These are phyloP conservation scores for Cokeromyces recurvatus DNA, from an alignment of 371 early-diverging fungal genomes.

Conservation along the genomic window DNA sequence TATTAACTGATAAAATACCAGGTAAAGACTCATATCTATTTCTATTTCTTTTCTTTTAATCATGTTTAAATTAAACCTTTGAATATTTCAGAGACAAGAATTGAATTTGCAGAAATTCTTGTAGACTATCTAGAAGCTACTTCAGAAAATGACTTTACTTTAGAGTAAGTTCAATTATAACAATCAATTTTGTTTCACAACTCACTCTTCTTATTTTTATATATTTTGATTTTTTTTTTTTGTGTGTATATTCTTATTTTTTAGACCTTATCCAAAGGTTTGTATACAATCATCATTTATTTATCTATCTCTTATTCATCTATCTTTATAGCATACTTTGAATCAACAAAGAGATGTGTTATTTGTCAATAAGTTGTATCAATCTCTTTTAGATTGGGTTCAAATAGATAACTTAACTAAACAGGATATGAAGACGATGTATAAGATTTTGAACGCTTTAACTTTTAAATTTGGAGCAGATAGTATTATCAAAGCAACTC, in stretches of 20 bases:
- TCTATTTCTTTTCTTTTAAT: too few species aligned
- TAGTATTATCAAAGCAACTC: conserved; percentile 57
- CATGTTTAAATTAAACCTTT: background rate
- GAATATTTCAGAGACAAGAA: conserved; percentile 25
- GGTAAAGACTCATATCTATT: conserved; percentile 13
- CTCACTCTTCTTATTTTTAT: background rate
- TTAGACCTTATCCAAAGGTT: conserved; percentile 28
- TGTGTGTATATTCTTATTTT: too few species aligned
- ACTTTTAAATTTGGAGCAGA: conserved; percentile 54
- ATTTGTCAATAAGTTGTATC: conserved; percentile 51
- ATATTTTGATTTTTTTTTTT: conserved; percentile 2
- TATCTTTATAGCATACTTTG: conserved; percentile 16
- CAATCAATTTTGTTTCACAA: too few species aligned
- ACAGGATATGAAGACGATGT: conserved; percentile 55
- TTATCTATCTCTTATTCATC: background rate
- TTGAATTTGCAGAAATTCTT: conserved; percentile 27
- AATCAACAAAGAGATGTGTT: conserved; percentile 39
- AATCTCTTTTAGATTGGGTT: conserved; percentile 55
- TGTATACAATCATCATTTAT: background rate
- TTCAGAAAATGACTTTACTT: conserved; percentile 22
- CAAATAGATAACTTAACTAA: conserved; percentile 44
- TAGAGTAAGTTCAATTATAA: conserved; percentile 21
- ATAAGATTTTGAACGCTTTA: conserved; percentile 46
- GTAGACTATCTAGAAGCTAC: conserved; percentile 32
- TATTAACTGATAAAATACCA: conserved; percentile 22